Evolutionary conservation across 331 rosid genomes (phyloP).

Genomic region (Prunus yedoensis): DNA sequence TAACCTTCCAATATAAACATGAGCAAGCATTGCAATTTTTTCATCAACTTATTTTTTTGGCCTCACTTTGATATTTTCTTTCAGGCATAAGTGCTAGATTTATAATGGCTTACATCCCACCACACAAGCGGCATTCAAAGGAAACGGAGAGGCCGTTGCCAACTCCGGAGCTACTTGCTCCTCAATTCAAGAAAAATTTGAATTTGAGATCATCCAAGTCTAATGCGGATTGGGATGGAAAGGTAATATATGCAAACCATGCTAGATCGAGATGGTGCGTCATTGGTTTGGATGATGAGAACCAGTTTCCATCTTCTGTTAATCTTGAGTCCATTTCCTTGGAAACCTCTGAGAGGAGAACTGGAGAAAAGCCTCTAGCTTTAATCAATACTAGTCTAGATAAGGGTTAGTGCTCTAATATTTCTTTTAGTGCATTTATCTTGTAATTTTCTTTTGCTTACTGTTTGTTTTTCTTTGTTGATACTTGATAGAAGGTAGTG

Average conservation of each 20-base stretch:
- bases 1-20: neutral
- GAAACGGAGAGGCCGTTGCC: constrained; percentile 14
- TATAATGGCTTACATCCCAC: constrained; percentile 57
- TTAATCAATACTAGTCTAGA: constrained; percentile 22
- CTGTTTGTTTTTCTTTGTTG: neutral
- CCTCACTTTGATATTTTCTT: neutral
- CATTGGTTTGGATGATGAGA: constrained; percentile 32
- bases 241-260: constrained; percentile 11
- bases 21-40: no score
- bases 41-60: neutral
- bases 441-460: neutral
- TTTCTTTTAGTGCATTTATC: neutral
- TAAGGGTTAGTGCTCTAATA: constrained; percentile 20
- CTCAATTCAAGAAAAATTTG: constrained; percentile 16
- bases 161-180: constrained; percentile 35
- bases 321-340: constrained; percentile 28
- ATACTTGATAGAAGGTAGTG: constrained; percentile 4
- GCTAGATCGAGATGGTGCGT: constrained; percentile 29
- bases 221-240: neutral
- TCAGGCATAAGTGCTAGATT: neutral
- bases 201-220: constrained; percentile 5
- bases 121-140: constrained; percentile 45
- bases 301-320: constrained; percentile 31
- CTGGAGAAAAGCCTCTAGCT: constrained; percentile 30
- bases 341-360: constrained; percentile 15